These are phyloP conservation scores for Amaranthus cruentus DNA, from an alignment of 148 eudicot species.

Conservation along the genomic window DNA sequence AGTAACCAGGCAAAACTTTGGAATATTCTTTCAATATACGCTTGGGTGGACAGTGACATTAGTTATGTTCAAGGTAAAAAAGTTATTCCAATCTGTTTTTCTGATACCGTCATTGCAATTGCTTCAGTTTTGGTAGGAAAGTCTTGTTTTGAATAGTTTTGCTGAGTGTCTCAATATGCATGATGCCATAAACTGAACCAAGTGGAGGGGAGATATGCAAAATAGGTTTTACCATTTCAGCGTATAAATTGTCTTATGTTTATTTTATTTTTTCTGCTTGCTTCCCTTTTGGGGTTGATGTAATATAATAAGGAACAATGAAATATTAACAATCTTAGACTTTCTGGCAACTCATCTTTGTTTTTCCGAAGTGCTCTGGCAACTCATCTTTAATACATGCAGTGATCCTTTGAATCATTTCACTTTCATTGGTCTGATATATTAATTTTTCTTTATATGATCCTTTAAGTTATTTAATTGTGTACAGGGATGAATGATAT, in stretches of 20 bases:
- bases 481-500: slow-evolving; percentile 91
- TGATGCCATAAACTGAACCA: background rate
- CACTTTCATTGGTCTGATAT: background rate
- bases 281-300: background rate
- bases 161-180: too few species aligned
- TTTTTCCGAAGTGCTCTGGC: too few species aligned
- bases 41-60: slow-evolving; percentile 81
- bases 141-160: background rate
- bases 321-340: too few species aligned
- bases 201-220: background rate
- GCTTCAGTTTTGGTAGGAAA: background rate
- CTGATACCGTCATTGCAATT: background rate
- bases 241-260: background rate
- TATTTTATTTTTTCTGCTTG: background rate
- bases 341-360: too few species aligned
- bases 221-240: background rate
- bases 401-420: background rate
- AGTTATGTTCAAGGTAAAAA: slow-evolving; percentile 88
- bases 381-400: background rate
- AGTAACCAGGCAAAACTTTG: slow-evolving; percentile 83
- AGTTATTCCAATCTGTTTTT: background rate
- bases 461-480: slow-evolving; percentile 12
- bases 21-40: slow-evolving; percentile 77
- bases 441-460: background rate
- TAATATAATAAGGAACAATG: too few species aligned